These are phyloP conservation scores for Colletotrichum australisinense DNA, from an alignment of 2,329 filamentous ascomycete genomes.

Conservation along the genomic window DNA sequence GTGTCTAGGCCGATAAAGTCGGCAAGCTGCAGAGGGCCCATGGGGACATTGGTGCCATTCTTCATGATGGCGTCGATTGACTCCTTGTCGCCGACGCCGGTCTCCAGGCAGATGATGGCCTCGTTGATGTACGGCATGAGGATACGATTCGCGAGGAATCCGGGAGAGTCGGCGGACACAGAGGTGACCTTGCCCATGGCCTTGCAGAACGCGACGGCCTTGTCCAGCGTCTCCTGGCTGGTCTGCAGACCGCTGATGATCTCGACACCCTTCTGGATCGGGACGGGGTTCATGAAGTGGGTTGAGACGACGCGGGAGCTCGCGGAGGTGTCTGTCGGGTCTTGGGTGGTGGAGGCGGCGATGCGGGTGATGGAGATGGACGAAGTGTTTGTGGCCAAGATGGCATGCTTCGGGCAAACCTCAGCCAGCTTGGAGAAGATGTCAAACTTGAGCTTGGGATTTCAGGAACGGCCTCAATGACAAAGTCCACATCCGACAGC, in stretches of 20 bases:
- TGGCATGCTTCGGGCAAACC: constrained; percentile 84
- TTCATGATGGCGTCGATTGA: constrained; percentile 99
- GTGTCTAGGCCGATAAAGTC: constrained; percentile 99
- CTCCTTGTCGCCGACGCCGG: constrained; percentile 87
- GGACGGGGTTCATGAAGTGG: constrained; percentile 99
- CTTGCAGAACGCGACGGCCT: constrained; percentile 86
- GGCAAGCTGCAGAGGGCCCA: constrained; percentile 93
- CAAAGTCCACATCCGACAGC: constrained; percentile 88
- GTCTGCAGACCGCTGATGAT: constrained; percentile 97
- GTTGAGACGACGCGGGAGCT: constrained; percentile 92
- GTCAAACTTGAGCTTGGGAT: constrained; percentile 85
- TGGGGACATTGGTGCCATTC: constrained; percentile 97
- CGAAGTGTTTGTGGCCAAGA: constrained; percentile 98
- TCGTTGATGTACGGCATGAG: constrained; percentile 99
- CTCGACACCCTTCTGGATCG: constrained; percentile 96
- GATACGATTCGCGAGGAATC: constrained; percentile 96
- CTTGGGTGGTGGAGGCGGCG: constrained; percentile 83
- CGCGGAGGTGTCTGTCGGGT: constrained; percentile 83
- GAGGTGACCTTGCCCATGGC: constrained; percentile 94
- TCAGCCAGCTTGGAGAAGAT: constrained; percentile 88
- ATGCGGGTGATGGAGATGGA: constrained; percentile 98
- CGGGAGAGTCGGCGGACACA: constrained; percentile 87
- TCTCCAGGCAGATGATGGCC: constrained; percentile 95
- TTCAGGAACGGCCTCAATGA: constrained; percentile 97
- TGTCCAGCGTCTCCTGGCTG: constrained; percentile 82